Evolutionary conservation across 805 yeast genomes (phyloP), one percentile per base, ranked within the genome.

Genomic region (Ogataea pilisensis): DNA sequence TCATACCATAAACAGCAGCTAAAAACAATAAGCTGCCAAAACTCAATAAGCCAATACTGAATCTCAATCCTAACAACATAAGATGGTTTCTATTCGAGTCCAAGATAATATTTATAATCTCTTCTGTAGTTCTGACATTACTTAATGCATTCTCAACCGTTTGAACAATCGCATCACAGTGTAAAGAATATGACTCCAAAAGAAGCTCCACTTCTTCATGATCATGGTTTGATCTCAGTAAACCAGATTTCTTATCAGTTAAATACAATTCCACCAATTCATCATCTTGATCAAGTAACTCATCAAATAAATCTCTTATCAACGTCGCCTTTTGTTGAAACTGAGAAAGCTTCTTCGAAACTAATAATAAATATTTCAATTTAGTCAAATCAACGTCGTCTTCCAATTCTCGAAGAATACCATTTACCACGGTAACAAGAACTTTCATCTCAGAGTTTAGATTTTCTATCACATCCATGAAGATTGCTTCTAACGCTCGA

Each of bases 1-100:
- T 93, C 99, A 93, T 93, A 27, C 99, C 99, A 61, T 90, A 93
- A 9, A 88, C 67, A 0, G 96, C 84, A 2, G 95, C 93, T 13
- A 87, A 59, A 49, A 85, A 86, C 34, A 95, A 67, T 1, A 93
- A 83, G 13, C 82, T 76, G 2, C 95, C 95, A 54, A 90, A 68
- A 3, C 95, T 82, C 27, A 93, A 66, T 42, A 95, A 71, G 0
- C 95, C 93, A 20, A 88, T 80, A 37, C 93, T 82, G 59, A 88
- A 87, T 51, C 84, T 74, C 42, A 93, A 69, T 3, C 95, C 95
- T 30, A 93, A 68, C 22, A 89, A 61, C 96, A 93, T 89, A 45
- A 93, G 70, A 50, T 91, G 88, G 62, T 93, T 93, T 62, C 99
- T 76, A 61, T 93, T 91, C 1, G 97, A 84, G 59, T 93, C 99